These are phyloP conservation scores for Diplocarpon rosae DNA, from an alignment of 2,329 filamentous ascomycete genomes.

Conservation along the genomic window DNA sequence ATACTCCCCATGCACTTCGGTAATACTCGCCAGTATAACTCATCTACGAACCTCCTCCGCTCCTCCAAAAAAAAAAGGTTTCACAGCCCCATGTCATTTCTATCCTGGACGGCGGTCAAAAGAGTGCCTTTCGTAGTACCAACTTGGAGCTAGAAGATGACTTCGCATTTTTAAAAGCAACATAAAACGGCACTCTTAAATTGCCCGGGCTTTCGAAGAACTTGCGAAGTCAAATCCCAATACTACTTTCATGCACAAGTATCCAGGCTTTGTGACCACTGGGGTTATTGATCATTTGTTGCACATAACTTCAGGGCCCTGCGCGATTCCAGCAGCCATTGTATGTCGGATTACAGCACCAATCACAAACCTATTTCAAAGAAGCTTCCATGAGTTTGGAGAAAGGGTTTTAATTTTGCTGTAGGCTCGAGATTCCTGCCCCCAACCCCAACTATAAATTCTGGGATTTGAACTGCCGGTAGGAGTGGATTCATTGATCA, in stretches of 20 bases:
- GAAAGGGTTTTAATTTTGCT: constrained; percentile 31
- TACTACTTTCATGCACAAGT: constrained; percentile 29
- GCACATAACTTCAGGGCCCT: constrained; percentile 18
- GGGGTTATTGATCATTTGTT: constrained; percentile 24
- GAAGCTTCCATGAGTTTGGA: constrained; percentile 27
- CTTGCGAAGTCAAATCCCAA: constrained; percentile 35
- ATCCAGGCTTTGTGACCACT: constrained; percentile 27
- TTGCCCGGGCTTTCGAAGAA: constrained; percentile 39
- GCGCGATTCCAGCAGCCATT: constrained; percentile 13
- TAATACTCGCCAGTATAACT: constrained; percentile 50
- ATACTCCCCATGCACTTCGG: constrained; percentile 38
- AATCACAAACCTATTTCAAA: constrained; percentile 24
- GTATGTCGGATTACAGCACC: constrained; percentile 18
- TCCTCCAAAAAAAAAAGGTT: constrained; percentile 33
- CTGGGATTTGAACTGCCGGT: constrained; percentile 15
- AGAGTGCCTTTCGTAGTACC: constrained; percentile 39
- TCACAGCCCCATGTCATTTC: constrained; percentile 41
- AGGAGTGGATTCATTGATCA: constrained; percentile 20
- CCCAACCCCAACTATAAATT: constrained; percentile 10
- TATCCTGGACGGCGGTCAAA: constrained; percentile 41
- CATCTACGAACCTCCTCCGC: constrained; percentile 43
- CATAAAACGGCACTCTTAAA: constrained; percentile 38
- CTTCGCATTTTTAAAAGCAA: constrained; percentile 30
- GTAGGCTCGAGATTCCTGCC: constrained; percentile 29
- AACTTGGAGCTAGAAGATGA: constrained; percentile 29